Evolutionary conservation across 225 moss, liverwort and hornwort species (phyloP).

Genomic region (Sphagnum contortum): DNA sequence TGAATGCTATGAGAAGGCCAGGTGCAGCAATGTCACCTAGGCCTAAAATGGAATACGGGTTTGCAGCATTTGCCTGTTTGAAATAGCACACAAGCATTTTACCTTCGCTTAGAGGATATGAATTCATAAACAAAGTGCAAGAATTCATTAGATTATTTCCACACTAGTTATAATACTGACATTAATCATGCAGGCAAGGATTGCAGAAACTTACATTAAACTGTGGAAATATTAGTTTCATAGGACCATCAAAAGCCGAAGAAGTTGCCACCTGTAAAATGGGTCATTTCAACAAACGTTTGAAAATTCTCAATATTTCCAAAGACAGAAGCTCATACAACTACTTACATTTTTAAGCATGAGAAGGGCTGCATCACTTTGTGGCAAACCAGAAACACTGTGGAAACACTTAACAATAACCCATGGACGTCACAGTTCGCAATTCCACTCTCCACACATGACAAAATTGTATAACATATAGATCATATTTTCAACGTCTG

Average conservation of each 20-base stretch:
- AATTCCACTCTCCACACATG: no score
- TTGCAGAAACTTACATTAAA: conserved; percentile 33
- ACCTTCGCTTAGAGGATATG: no score
- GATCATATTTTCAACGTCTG: no score
- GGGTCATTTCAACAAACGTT: neutral
- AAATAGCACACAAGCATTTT: neutral
- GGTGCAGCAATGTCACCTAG: conserved; percentile 96
- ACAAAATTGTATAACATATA: no score
- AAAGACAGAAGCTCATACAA: no score
- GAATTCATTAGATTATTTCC: neutral
- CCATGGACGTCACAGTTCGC: no score
- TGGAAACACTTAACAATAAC: no score
- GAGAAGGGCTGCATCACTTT: no score
- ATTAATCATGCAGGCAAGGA: neutral
- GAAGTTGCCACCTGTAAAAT: conserved; percentile 85
- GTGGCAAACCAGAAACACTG: no score
- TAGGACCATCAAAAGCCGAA: conserved; percentile 91
- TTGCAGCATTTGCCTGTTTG: conserved; percentile 63
- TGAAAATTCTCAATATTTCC: no score
- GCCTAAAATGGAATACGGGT: conserved; percentile 90
- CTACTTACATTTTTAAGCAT: no score
- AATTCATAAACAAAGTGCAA: neutral
- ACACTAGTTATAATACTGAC: neutral
- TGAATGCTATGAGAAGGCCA: conserved; percentile 91
- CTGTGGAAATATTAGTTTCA: conserved; percentile 95